A percentile compares a stretch with the other conserved stretches of the same genome.
These are phyloP conservation scores for Rhizopogon vulgaris DNA, from an alignment of 768 basidiomycete genomes.

Conservation along the genomic window DNA sequence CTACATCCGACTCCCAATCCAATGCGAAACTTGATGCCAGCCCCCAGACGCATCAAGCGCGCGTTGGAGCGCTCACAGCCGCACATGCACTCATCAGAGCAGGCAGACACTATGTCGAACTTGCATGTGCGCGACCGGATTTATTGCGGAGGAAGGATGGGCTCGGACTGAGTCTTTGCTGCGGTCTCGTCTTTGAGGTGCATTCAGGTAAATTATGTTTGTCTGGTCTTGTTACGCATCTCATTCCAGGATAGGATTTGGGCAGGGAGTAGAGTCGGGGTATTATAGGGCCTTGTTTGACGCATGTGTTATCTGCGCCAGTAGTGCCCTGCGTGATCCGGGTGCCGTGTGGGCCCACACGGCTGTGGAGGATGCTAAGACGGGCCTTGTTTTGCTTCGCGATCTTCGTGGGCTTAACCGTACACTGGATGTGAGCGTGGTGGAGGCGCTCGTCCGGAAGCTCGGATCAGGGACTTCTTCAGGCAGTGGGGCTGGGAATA, in stretches of 20 bases:
- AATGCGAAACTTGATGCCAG: conserved; percentile 4
- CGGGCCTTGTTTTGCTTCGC: conserved; percentile 38
- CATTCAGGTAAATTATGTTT: neutral
- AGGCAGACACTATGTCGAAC: neutral
- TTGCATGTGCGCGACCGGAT: neutral
- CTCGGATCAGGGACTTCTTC: neutral
- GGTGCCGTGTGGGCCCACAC: conserved; percentile 38
- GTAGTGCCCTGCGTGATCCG: conserved; percentile 53
- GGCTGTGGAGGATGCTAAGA: conserved; percentile 40
- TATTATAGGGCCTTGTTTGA: conserved; percentile 50
- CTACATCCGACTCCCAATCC: conserved; percentile 6
- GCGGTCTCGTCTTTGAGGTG: neutral
- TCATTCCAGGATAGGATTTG: neutral
- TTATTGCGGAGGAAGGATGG: neutral
- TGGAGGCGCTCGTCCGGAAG: neutral
- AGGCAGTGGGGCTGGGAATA: neutral
- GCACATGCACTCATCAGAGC: conserved; percentile 35
- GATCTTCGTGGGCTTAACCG: conserved; percentile 13
- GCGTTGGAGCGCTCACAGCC: conserved; percentile 54
- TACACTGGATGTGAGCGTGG: conserved; percentile 1
- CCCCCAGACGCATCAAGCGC: conserved; percentile 40
- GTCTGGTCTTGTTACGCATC: neutral
- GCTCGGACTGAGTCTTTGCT: neutral
- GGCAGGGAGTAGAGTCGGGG: neutral
- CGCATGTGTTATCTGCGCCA: conserved; percentile 58